phyloP scores from a whole-genome alignment of 768 basidiomycete genomes.

The Tubosaeta brunneosetosa region DNA sequence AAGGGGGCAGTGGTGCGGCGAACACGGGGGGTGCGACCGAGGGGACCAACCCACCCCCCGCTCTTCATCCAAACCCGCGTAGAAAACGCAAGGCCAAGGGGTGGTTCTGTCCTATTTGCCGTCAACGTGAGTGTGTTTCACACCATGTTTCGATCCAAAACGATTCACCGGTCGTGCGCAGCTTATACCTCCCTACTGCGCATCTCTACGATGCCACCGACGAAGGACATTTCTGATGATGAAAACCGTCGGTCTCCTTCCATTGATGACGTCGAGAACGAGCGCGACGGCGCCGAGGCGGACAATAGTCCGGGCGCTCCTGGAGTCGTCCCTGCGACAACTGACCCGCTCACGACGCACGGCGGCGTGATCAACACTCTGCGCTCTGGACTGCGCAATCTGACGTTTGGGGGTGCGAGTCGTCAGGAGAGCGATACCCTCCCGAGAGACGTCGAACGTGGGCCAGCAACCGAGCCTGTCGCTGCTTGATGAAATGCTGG shows the following conservation, averaged over 20 bases:
- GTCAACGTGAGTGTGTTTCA: conserved; percentile 69
- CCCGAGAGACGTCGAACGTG: conserved; percentile 27
- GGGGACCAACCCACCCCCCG: conserved; percentile 17
- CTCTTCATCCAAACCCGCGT: conserved; percentile 42
- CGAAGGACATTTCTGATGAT: conserved; percentile 35
- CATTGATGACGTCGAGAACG: conserved; percentile 24
- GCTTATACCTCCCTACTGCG: conserved; percentile 87
- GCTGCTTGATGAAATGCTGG: conserved; percentile 8
- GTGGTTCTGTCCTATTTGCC: conserved; percentile 95
- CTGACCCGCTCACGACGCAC: conserved; percentile 11
- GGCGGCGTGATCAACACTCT: conserved; percentile 21
- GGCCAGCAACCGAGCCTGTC: conserved; percentile 7
- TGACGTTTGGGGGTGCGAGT: conserved; percentile 11
- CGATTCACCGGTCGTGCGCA: conserved; percentile 24
- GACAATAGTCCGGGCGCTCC: background rate
- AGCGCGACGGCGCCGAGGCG: conserved; percentile 12
- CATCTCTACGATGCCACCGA: conserved; percentile 66
- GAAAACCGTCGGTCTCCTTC: conserved; percentile 25
- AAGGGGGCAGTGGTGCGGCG: conserved; percentile 14
- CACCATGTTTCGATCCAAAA: background rate
- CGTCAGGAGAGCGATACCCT: conserved; percentile 26
- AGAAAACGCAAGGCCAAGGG: conserved; percentile 93
- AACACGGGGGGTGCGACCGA: conserved; percentile 22
- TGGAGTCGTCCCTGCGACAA: background rate
- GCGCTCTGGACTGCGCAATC: conserved; percentile 27